Percentiles rank a stretch among this genome's conserved stretches.
Evolutionary conservation across 768 basidiomycete genomes (phyloP).

Genomic region (Thelephora ganbajun): DNA sequence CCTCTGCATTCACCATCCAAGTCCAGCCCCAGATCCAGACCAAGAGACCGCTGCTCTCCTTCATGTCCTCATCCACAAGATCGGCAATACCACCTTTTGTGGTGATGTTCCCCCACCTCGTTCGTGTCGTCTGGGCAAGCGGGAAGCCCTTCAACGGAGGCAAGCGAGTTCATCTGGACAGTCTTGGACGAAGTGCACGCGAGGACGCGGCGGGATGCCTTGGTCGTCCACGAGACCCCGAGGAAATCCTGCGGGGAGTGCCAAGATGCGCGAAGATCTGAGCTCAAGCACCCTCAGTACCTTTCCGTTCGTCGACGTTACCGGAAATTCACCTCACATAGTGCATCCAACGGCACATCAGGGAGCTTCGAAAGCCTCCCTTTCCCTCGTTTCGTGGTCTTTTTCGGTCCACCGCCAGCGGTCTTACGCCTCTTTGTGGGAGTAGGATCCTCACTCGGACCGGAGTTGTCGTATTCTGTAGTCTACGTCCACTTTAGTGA

Average conservation of each 20-base stretch:
- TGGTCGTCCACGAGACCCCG: conserved; percentile 5
- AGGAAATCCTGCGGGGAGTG: conserved; percentile 9
- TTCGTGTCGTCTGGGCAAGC: conserved; percentile 8
- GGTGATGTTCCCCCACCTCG: too few relatives aligned
- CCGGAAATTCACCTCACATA: conserved; percentile 4
- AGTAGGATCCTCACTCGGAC: too few relatives aligned
- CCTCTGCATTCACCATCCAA: too few relatives aligned
- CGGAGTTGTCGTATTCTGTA: too few relatives aligned
- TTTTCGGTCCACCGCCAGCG: too few relatives aligned
- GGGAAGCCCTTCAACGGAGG: conserved; percentile 6
- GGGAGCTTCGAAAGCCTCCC: background rate
- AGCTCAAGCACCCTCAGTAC: background rate
- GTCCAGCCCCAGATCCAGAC: too few relatives aligned
- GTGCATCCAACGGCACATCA: conserved; percentile 6
- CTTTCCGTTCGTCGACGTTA: background rate
- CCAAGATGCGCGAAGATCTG: conserved; percentile 7
- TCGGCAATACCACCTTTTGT: too few relatives aligned
- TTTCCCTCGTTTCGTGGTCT: too few relatives aligned
- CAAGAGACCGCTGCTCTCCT: too few relatives aligned
- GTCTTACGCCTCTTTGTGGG: too few relatives aligned
- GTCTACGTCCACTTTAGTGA: too few relatives aligned
- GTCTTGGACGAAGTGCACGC: conserved; percentile 3
- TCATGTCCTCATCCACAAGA: too few relatives aligned
- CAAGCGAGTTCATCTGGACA: conserved; percentile 5
- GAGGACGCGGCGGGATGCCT: conserved; percentile 6